Base-by-base conservation (phyloP, 176 grass and related monocot genomes). In the Hsuehochloa calcarea region DNA sequence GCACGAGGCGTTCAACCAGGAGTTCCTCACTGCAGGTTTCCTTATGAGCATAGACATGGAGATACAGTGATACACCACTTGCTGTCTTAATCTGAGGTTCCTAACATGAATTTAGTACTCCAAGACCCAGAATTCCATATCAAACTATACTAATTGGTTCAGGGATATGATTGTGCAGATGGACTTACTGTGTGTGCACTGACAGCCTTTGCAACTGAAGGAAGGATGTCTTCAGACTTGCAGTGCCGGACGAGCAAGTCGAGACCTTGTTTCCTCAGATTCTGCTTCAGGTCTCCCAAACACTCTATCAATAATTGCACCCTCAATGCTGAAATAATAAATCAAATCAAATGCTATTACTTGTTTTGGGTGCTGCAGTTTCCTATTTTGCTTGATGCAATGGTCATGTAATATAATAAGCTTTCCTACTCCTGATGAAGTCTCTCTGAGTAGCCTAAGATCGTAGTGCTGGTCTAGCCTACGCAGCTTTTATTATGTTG, bases 21-120 rank as follows among this genome's bases (percentile, higher is more conserved):
- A 93, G 69, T 35, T 98, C 95, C 83, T 98, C 95, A 13, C 89
- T 92, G 70, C 93, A 98, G 26, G 91, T 90, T 85, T 98, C 93
- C 79, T 87, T 93, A 19, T 98, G 93, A 49, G 93, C 93, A 87
- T 93, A 98, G 37, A 98, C 91, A 91, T 98, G 70, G 1, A 56
- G 72, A 87, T 38, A 37, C 5, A 61, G 0, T 62, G 63, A 87
- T 35, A 43, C 5, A 67, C 1, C 17, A 31, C 13, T 70, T 55
- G 72, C 23, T 59, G 8, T 22, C 31, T 83, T 47, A 54, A 74
- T 45, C 38, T 64, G 39, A 29, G n/a, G 22, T 35, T 1, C 13
- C 64, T 40, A 64, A 6, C 60, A 72, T 40, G 25, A 56, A 39
- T 47, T 37, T 39, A 79, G 20, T 54, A 70, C 27, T 44, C 14